Conservation (phyloP, 208 protist genomes). For the Strigomonas culicis region DNA sequence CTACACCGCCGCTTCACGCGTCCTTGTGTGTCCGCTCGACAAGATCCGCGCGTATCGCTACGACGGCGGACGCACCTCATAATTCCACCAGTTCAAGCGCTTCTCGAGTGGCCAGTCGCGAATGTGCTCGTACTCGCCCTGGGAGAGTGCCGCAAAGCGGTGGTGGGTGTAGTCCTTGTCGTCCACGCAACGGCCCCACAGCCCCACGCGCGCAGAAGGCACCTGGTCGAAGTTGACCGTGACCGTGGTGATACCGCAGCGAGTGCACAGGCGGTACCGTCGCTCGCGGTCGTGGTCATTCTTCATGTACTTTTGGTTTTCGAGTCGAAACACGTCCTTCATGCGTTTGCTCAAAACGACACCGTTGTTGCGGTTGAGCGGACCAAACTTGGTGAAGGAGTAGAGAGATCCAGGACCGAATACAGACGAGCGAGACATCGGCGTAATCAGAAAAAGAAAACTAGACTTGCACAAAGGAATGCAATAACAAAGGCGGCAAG, state of each 20-base stretch:
- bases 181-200: conserved; percentile 80
- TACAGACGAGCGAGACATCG: conserved; percentile 74
- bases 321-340: conserved; percentile 76
- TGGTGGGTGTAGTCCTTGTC: conserved; percentile 89
- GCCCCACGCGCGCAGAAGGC: conserved; percentile 74
- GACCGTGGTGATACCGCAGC: conserved; percentile 82
- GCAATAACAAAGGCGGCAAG: background rate
- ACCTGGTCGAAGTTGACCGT: conserved; percentile 84
- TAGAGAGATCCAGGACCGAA: conserved; percentile 81
- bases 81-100: conserved; percentile 83
- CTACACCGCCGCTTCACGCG: too few relatives aligned
- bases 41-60: background rate
- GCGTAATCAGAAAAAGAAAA: conserved; percentile 11
- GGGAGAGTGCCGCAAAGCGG: conserved; percentile 57
- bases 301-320: conserved; percentile 81
- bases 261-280: conserved; percentile 78
- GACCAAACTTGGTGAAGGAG: conserved; percentile 85
- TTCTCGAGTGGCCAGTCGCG: conserved; percentile 69
- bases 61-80: conserved; percentile 23
- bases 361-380: conserved; percentile 41
- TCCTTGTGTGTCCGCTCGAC: too few relatives aligned
- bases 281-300: conserved; percentile 61
- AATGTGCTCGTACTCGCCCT: conserved; percentile 68
- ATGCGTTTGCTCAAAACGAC: conserved; percentile 56
- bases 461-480: background rate